phyloP scores from a whole-genome alignment of 1,139 yeast species.

The Pichia sorboxylosa region DNA sequence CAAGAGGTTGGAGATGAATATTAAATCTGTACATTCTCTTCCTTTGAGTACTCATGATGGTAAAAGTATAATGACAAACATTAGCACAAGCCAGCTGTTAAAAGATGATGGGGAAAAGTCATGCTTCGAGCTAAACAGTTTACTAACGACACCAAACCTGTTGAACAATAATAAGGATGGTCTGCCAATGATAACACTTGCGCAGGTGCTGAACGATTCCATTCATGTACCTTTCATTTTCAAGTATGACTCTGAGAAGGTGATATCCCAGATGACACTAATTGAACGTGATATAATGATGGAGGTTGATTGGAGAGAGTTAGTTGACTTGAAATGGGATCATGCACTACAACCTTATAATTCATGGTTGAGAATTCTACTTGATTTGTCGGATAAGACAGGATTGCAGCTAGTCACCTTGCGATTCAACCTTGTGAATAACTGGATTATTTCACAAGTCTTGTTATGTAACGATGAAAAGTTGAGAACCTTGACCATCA shows the following conservation, averaged over 20 bases:
- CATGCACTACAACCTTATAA: slow-evolving; percentile 58
- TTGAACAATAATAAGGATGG: slow-evolving; percentile 11
- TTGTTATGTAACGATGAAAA: slow-evolving; percentile 49
- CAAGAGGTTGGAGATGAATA: slow-evolving; percentile 11
- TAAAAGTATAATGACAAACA: slow-evolving; percentile 9
- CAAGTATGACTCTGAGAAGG: slow-evolving; percentile 49
- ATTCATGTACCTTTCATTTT: slow-evolving; percentile 72
- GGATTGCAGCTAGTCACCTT: slow-evolving; percentile 82
- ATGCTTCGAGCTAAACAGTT: slow-evolving; percentile 20
- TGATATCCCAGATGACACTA: slow-evolving; percentile 73
- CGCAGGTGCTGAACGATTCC: slow-evolving; percentile 28
- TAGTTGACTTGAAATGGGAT: slow-evolving; percentile 68
- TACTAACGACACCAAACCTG: slow-evolving; percentile 20
- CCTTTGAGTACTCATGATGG: slow-evolving; percentile 2
- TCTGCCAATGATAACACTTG: slow-evolving; percentile 19
- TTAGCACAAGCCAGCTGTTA: slow-evolving; percentile 10
- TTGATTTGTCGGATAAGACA: slow-evolving; percentile 30
- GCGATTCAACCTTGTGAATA: slow-evolving; percentile 77
- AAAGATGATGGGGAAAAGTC: slow-evolving; percentile 13
- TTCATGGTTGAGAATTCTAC: slow-evolving; percentile 75
- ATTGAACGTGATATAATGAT: slow-evolving; percentile 76
- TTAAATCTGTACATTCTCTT: slow-evolving; percentile 4
- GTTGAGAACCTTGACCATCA: slow-evolving; percentile 56
- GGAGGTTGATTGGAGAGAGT: slow-evolving; percentile 88
- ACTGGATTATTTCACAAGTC: slow-evolving; percentile 88